Evolutionary conservation across 164 flowering plant genomes (phyloP).

Genomic region (Nymphaea thermarum): DNA sequence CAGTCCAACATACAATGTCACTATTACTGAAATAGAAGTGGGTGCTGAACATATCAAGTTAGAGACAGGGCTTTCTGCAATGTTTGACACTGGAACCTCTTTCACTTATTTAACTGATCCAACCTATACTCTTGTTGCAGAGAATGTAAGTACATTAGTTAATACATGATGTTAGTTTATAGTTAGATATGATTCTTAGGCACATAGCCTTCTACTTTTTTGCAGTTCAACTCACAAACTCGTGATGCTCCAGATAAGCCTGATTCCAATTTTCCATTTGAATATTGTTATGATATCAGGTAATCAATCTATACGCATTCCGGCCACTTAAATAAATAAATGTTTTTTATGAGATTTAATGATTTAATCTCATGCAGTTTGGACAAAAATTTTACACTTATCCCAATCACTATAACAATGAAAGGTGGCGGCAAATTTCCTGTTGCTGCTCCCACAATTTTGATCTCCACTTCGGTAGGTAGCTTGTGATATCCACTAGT

Average conservation of each 20-base stretch:
- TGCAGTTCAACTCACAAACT: slow-evolving; percentile 57
- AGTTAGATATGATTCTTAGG: too few relatives aligned
- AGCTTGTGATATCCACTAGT: background rate
- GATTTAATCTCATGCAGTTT: slow-evolving; percentile 24
- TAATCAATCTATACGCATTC: slow-evolving; percentile 11
- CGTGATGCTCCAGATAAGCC: slow-evolving; percentile 20
- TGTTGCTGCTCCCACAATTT: slow-evolving; percentile 14
- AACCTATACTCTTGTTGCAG: slow-evolving; percentile 44
- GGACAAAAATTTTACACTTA: slow-evolving; percentile 2
- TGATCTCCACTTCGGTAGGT: slow-evolving; percentile 23
- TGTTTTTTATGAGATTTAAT: too few relatives aligned
- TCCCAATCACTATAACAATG: slow-evolving; percentile 22
- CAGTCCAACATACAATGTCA: slow-evolving; percentile 70
- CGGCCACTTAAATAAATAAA: background rate
- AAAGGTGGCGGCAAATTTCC: slow-evolving; percentile 21
- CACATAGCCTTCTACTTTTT: background rate
- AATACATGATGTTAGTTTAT: too few relatives aligned
- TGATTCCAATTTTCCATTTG: slow-evolving; percentile 38
- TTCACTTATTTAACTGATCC: slow-evolving; percentile 80
- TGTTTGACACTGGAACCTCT: slow-evolving; percentile 87
- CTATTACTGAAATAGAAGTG: slow-evolving; percentile 40
- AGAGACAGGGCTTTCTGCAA: slow-evolving; percentile 37
- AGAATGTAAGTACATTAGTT: slow-evolving; percentile 44
- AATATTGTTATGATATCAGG: slow-evolving; percentile 65
- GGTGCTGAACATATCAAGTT: slow-evolving; percentile 17